These are phyloP conservation scores for Triticum timopheevii DNA, from an alignment of 176 grass and related monocot genomes.

Conservation along the genomic window DNA sequence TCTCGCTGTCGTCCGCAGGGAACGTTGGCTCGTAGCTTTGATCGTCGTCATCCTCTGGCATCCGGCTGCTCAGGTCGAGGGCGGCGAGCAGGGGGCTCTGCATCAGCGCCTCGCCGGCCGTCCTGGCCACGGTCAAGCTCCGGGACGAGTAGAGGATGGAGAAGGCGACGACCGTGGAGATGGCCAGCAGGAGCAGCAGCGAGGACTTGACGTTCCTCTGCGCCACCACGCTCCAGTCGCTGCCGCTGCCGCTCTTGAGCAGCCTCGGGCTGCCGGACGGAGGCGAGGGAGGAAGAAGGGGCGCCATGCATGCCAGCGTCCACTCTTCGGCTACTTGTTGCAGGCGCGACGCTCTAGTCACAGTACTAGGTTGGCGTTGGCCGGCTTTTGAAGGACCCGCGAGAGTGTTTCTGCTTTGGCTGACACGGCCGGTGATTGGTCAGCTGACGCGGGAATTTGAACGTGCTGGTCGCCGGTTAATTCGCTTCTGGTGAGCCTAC, in stretches of 20 bases:
- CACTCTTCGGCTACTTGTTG: neutral
- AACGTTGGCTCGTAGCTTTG: neutral
- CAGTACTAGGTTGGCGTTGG: neutral
- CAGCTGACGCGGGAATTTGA: neutral
- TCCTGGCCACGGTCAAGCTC: neutral
- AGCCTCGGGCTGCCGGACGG: conserved; percentile 20
- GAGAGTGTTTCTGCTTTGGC: neutral
- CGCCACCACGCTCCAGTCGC: conserved; percentile 43
- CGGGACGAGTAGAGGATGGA: conserved; percentile 29
- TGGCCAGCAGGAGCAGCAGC: conserved; percentile 44
- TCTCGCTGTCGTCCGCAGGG: neutral
- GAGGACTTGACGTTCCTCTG: conserved; percentile 46
- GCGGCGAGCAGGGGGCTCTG: neutral
- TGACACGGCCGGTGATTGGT: neutral
- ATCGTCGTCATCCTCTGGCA: neutral
- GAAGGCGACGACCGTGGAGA: conserved; percentile 46
- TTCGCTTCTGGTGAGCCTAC: conserved; percentile 30
- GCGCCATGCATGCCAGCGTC: conserved; percentile 8
- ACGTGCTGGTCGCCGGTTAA: neutral
- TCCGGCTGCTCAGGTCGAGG: neutral
- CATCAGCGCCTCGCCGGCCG: neutral
- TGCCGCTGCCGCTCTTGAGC: conserved; percentile 20
- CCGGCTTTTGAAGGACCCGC: conserved; percentile 20
- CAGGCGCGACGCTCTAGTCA: neutral
- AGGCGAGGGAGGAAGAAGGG: conserved; percentile 25